A percentile compares a stretch with the other conserved stretches of the same genome.
These are phyloP conservation scores for Apodospora peruviana DNA, from an alignment of 495 filamentous ascomycete genomes.

Conservation along the genomic window DNA sequence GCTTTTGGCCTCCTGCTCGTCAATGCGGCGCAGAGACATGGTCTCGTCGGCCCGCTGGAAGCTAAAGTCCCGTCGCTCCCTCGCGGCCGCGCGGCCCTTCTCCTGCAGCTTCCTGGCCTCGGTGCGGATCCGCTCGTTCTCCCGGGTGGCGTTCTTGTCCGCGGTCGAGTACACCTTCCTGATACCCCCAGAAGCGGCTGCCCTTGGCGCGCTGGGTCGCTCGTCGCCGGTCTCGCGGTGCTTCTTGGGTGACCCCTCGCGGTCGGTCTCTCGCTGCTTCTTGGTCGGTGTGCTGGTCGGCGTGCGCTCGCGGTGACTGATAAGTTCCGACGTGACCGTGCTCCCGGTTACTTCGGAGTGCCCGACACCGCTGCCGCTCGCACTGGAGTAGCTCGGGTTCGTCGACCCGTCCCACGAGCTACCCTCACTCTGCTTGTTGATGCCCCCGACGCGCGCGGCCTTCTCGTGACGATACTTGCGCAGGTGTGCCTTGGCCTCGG, in stretches of 20 bases:
- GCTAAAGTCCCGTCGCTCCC: slow-evolving; percentile 39
- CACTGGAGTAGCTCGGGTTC: slow-evolving; percentile 44
- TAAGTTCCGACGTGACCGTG: slow-evolving; percentile 50
- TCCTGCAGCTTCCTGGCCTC: slow-evolving; percentile 42
- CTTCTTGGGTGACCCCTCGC: slow-evolving; percentile 7
- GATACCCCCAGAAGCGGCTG: too few relatives aligned
- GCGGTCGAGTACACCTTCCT: slow-evolving; percentile 51
- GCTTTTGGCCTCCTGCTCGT: slow-evolving; percentile 14
- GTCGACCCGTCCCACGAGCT: slow-evolving; percentile 62
- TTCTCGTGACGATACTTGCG: slow-evolving; percentile 79
- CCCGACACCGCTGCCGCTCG: slow-evolving; percentile 15
- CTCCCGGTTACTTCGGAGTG: slow-evolving; percentile 49
- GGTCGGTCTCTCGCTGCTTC: slow-evolving; percentile 35
- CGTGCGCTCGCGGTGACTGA: slow-evolving; percentile 43
- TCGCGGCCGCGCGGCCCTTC: slow-evolving; percentile 23
- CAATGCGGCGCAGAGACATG: slow-evolving; percentile 26
- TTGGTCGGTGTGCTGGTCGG: slow-evolving; percentile 50
- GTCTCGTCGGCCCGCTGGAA: slow-evolving; percentile 40
- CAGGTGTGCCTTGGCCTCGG: slow-evolving; percentile 53
- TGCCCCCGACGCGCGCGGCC: slow-evolving; percentile 74
- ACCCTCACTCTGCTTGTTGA: slow-evolving; percentile 73
- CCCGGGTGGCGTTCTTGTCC: slow-evolving; percentile 36
- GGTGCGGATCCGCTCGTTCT: slow-evolving; percentile 41
- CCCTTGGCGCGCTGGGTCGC: too few relatives aligned
- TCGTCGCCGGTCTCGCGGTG: slow-evolving; percentile 24